Percentiles rank a stretch among this genome's conserved stretches.
Evolutionary conservation across 176 grass and related monocot genomes (phyloP).

Genomic region (Chloris gayana): DNA sequence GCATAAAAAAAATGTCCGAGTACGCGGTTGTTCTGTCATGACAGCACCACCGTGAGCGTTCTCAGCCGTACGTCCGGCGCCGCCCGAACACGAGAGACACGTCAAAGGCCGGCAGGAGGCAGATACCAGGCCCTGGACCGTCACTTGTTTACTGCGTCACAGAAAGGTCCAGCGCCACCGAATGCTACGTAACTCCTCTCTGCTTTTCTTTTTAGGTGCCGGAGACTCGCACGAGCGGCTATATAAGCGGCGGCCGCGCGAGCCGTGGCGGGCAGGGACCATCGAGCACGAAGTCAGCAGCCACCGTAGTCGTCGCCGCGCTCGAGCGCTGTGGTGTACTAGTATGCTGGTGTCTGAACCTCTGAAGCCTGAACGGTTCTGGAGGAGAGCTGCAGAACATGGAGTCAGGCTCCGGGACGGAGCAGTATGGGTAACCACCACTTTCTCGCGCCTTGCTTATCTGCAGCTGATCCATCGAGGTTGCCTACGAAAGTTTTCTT

Average conservation of each 20-base stretch:
- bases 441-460: background rate
- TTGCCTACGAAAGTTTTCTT: background rate
- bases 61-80: background rate
- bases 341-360: background rate
- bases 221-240: background rate
- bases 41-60: too few relatives aligned
- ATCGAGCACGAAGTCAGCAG: background rate
- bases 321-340: background rate
- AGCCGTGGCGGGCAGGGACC: background rate
- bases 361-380: background rate
- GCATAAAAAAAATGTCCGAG: too few relatives aligned
- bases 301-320: too few relatives aligned
- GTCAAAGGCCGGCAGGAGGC: background rate
- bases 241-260: constrained; percentile 11
- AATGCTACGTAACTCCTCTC: constrained; percentile 28
- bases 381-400: background rate
- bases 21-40: too few relatives aligned
- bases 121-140: background rate
- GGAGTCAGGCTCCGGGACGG: constrained; percentile 20
- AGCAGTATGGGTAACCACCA: constrained; percentile 35
- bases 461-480: background rate
- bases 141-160: constrained; percentile 34
- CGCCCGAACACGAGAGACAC: background rate
- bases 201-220: background rate
- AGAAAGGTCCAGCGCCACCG: constrained; percentile 42